Base-by-base conservation (phyloP, 805 yeast species). In the Tetrapisispora pingtungensis region DNA sequence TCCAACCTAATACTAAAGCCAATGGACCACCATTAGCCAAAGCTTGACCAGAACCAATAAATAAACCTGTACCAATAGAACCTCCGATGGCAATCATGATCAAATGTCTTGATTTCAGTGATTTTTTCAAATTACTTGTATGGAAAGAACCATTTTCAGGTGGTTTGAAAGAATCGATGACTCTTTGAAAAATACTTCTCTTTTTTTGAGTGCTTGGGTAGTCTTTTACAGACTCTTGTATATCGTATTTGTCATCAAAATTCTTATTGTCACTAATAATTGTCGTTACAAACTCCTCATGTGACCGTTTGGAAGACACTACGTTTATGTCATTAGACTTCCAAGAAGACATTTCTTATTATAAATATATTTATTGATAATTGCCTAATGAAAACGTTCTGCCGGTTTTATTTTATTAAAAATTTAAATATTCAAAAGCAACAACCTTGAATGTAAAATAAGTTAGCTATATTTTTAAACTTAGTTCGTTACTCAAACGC, bases 1-100 rank as follows among this genome's bases (percentile, higher is more conserved):
- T 41, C 50, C 70, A 78, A 34, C 75, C 71, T 22, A 77, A 60
- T 24, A 78, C 54, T 53, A 75, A 57, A 2, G 78, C 68, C 3
- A 72, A 73, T 6, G 78, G 78, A 3, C 80, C 79, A 10, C 76
- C 77, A 10, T 53, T 62, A 12, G 69, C 67, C 36, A 78, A 63
- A 7, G 79, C 67, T 40, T 68, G 67, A 22, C 64, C 64, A 7
- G 55, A 41, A 27, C 63, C 64, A 43, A 59, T 57, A 31, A 59
- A 55, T 13, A 59, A 49, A 47, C 64, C 64, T 5, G 64, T 59
- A 27, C 64, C 64, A 34, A 59, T 44, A 19, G 60, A 55, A 13
- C 64, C 64, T 18, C 64, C 64, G 26, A 59, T 57, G 15, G 64
- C 59, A 36, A 59, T 57, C 63, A 59, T 58, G 15, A 51, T 50